Percentiles rank a stretch among this genome's conserved stretches.
Evolutionary conservation across 441 rosid genomes (phyloP).

Genomic region (Breynia disticha): DNA sequence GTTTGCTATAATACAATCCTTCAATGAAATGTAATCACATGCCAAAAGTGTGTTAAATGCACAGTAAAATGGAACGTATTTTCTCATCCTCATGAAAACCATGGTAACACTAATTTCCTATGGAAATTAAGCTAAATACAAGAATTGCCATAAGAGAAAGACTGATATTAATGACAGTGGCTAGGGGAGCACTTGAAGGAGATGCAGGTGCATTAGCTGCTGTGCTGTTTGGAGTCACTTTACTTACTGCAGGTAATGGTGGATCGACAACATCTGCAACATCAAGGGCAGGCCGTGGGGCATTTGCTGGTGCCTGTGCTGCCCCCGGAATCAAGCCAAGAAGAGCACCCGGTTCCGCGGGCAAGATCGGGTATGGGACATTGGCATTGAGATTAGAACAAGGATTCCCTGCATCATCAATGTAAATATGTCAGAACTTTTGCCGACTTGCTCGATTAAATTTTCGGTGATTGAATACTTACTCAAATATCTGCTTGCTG

Average conservation of each 20-base stretch:
- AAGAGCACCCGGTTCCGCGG: constrained; percentile 43
- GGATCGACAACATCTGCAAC: constrained; percentile 35
- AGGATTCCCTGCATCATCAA: constrained; percentile 40
- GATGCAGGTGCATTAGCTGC: constrained; percentile 5
- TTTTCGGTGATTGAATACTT: constrained; percentile 21
- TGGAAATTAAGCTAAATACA: constrained; percentile 14
- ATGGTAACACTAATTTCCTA: not conserved
- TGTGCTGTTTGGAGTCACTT: not conserved
- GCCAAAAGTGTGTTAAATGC: not conserved
- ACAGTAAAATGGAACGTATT: not conserved
- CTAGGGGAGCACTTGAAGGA: constrained; percentile 7
- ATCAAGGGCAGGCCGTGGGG: constrained; percentile 41
- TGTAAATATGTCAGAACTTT: not conserved
- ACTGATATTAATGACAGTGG: constrained; percentile 14
- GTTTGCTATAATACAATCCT: not conserved
- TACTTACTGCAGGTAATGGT: constrained; percentile 35
- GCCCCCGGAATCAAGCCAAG: constrained; percentile 15
- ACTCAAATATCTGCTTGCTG: constrained; percentile 47
- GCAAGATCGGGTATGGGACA: constrained; percentile 30
- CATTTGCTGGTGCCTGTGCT: constrained; percentile 31
- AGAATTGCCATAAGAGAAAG: constrained; percentile 20
- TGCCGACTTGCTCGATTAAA: no score
- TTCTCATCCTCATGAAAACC: not conserved
- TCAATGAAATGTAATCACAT: not conserved
- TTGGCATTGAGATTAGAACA: constrained; percentile 29